Conservation (phyloP, 1,284 basidiomycete species). For the Lentinula novae-zelandiae region DNA sequence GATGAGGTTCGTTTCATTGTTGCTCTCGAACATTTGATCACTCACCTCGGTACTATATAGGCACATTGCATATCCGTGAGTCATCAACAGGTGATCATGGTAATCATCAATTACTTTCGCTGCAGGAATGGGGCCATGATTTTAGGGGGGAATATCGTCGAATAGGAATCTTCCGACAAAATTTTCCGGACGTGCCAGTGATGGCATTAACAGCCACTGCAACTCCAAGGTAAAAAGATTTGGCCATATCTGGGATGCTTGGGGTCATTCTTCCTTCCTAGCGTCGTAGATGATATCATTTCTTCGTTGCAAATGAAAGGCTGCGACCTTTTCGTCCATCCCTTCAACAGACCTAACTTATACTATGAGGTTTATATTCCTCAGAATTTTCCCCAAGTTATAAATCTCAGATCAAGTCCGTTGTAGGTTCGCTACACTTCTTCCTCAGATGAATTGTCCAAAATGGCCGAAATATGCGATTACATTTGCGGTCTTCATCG, state of each 20-base stretch:
- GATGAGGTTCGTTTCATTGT: slow-evolving; percentile 59
- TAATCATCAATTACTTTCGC: not conserved
- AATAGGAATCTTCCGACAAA: slow-evolving; percentile 66
- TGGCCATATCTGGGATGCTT: not conserved
- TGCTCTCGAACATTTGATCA: not conserved
- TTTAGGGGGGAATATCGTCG: slow-evolving; percentile 74
- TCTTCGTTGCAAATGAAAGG: slow-evolving; percentile 57
- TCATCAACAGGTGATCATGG: not conserved
- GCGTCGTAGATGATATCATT: slow-evolving; percentile 73
- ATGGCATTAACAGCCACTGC: slow-evolving; percentile 84
- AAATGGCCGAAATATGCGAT: slow-evolving; percentile 63
- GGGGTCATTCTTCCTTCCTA: slow-evolving; percentile 22
- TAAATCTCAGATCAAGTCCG: not conserved
- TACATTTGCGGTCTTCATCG: slow-evolving; percentile 62
- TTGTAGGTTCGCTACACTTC: slow-evolving; percentile 59
- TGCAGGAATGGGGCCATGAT: slow-evolving; percentile 81
- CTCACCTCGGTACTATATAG: slow-evolving; percentile 27
- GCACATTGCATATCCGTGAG: slow-evolving; percentile 84
- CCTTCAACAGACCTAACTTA: slow-evolving; percentile 78
- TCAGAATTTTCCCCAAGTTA: not conserved
- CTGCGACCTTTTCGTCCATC: slow-evolving; percentile 61
- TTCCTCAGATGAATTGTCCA: slow-evolving; percentile 40
- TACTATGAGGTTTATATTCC: slow-evolving; percentile 64
- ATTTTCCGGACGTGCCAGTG: slow-evolving; percentile 66
- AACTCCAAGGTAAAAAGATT: slow-evolving; percentile 46